Evolutionary conservation across 768 basidiomycete genomes (phyloP).

Genomic region (Phylloporus rhodoxanthus): DNA sequence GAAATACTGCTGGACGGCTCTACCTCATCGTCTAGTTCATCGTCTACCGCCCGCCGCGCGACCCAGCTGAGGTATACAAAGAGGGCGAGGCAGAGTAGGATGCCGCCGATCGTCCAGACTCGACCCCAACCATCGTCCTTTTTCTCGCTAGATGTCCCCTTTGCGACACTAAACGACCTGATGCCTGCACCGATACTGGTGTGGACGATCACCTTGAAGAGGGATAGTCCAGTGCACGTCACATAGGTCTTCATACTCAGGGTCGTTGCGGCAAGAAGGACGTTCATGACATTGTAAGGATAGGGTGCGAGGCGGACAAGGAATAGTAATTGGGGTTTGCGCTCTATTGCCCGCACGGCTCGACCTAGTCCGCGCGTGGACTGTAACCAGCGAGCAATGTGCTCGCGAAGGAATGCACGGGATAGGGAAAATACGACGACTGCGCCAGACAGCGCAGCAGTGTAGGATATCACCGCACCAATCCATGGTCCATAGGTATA

Average conservation of each 20-base stretch:
- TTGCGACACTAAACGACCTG: conserved; percentile 62
- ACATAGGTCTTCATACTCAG: conserved; percentile 77
- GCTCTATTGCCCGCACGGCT: conserved; percentile 82
- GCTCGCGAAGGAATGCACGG: conserved; percentile 63
- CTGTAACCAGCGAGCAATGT: conserved; percentile 67
- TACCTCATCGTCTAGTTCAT: conserved; percentile 44
- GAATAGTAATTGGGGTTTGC: conserved; percentile 81
- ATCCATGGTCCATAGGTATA: conserved; percentile 84
- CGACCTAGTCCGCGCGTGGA: conserved; percentile 68
- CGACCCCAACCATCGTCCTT: conserved; percentile 43
- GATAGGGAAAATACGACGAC: conserved; percentile 78
- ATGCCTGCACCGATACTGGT: conserved; percentile 83
- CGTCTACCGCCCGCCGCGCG: conserved; percentile 63
- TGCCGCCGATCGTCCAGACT: conserved; percentile 63
- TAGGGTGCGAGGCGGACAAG: conserved; percentile 90
- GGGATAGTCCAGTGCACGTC: conserved; percentile 71
- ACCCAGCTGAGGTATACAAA: conserved; percentile 77
- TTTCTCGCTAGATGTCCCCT: conserved; percentile 35
- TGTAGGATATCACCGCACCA: conserved; percentile 83
- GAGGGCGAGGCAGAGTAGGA: conserved; percentile 65
- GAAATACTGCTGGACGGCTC: conserved; percentile 24
- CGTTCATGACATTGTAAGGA: conserved; percentile 94
- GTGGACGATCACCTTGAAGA: conserved; percentile 89
- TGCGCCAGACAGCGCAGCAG: conserved; percentile 80
- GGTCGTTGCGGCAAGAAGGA: conserved; percentile 79